Evolutionary conservation across 139 green algal species (phyloP).

Genomic region (Coccomyxa sp.): DNA sequence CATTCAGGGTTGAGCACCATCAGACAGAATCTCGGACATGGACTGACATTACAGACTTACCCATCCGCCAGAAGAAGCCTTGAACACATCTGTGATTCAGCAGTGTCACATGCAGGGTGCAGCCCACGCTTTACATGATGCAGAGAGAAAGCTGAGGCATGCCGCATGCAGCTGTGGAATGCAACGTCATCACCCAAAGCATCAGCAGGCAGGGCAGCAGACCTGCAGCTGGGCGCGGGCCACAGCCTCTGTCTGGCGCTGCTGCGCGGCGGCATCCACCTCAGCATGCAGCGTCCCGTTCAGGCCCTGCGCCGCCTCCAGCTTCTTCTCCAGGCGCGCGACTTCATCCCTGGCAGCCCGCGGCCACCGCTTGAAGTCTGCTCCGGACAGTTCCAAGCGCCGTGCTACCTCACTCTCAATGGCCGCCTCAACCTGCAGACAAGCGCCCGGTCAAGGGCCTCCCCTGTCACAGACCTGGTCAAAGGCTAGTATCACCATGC

Average conservation of each 20-base stretch:
- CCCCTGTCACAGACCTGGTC: too few species aligned
- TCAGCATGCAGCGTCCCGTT: conserved; percentile 6
- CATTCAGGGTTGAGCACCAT: too few species aligned
- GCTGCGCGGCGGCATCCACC: conserved; percentile 12
- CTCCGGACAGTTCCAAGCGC: conserved; percentile 25
- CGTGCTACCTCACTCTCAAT: conserved; percentile 36
- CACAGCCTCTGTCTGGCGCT: background rate
- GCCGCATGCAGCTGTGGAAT: too few species aligned
- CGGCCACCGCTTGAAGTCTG: conserved; percentile 46
- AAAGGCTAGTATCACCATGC: too few species aligned
- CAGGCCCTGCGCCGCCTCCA: conserved; percentile 9
- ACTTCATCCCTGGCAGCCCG: conserved; percentile 37
- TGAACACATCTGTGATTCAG: too few species aligned
- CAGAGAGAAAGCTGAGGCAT: too few species aligned
- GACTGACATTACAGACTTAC: too few species aligned
- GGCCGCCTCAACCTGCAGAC: conserved; percentile 30
- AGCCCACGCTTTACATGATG: too few species aligned
- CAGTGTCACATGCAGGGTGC: too few species aligned
- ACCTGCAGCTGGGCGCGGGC: conserved; percentile 5
- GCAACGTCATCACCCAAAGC: background rate
- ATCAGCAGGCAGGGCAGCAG: background rate
- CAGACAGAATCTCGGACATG: too few species aligned
- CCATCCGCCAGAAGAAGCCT: too few species aligned
- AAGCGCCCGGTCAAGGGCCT: background rate
- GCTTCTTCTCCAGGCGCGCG: conserved; percentile 20